Evolutionary conservation across 352 stramenopile genomes (phyloP).

Genomic region (Nothophytophthora sp.): DNA sequence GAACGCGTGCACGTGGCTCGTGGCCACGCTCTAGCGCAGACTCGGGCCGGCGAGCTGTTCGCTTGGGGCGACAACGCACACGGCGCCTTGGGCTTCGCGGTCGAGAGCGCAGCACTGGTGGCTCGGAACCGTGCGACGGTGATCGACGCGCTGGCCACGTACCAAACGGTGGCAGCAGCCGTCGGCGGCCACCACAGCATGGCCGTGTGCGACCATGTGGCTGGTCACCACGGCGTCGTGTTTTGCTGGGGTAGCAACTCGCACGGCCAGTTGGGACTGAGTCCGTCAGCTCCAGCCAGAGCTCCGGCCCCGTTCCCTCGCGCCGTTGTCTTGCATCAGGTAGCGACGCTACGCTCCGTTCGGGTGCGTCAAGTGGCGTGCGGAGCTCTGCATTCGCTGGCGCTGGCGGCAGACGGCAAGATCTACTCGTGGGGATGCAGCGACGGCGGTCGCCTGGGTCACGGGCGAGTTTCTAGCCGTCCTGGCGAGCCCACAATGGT

Average conservation of each 20-base stretch:
- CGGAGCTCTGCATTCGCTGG: conserved; percentile 92
- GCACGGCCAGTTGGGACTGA: conserved; percentile 63
- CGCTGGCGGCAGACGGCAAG: conserved; percentile 76
- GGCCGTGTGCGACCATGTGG: conserved; percentile 69
- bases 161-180: conserved; percentile 51
- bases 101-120: conserved; percentile 45
- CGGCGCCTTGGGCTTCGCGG: conserved; percentile 59
- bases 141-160: conserved; percentile 56
- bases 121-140: conserved; percentile 56
- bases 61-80: conserved; percentile 96
- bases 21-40: conserved; percentile 73
- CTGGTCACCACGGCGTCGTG: conserved; percentile 59
- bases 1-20: conserved; percentile 47
- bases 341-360: conserved; percentile 46
- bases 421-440: conserved; percentile 95
- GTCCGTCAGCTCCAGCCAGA: conserved; percentile 6
- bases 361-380: conserved; percentile 82
- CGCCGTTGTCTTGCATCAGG: conserved; percentile 55
- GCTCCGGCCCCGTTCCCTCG: conserved; percentile 43
- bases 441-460: conserved; percentile 81
- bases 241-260: conserved; percentile 81
- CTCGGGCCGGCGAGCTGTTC: conserved; percentile 89
- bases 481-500: conserved; percentile 37
- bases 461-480: conserved; percentile 19
- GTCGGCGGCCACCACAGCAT: conserved; percentile 67